Percentiles rank a stretch among this genome's conserved stretches.
Conservation (phyloP, 129 eudicot genomes). For the Mikania micrantha region DNA sequence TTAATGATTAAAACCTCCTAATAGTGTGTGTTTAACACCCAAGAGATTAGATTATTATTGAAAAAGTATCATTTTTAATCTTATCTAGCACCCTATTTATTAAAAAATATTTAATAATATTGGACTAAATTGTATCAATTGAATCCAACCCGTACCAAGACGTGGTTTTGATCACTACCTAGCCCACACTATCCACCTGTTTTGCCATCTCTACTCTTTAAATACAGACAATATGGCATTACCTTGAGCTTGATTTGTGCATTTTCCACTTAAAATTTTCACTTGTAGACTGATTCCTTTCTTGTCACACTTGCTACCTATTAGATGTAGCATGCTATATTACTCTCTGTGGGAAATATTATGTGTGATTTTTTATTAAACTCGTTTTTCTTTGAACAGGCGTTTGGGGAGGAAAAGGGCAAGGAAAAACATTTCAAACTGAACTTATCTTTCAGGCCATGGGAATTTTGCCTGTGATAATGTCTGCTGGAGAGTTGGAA, state of each 20-base stretch:
- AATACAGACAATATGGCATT: background rate
- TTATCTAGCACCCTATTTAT: background rate
- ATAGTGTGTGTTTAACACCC: background rate
- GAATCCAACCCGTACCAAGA: background rate
- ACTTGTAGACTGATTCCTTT: background rate
- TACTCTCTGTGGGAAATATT: background rate
- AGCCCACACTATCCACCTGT: background rate
- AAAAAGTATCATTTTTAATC: background rate
- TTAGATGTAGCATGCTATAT: background rate
- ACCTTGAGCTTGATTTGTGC: slow-evolving; percentile 5
- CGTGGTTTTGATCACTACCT: background rate
- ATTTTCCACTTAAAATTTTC: background rate
- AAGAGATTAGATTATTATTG: background rate
- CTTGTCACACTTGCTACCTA: background rate
- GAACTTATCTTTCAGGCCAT: slow-evolving; percentile 90
- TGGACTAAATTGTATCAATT: background rate
- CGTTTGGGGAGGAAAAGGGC: slow-evolving; percentile 99
- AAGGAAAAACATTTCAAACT: slow-evolving; percentile 95
- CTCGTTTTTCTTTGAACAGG: slow-evolving; percentile 36
- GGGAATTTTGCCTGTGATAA: slow-evolving; percentile 91
- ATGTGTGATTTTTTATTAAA: slow-evolving; percentile 5
- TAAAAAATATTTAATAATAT: background rate
- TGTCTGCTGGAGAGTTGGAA: slow-evolving; percentile 98
- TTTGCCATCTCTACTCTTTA: background rate
- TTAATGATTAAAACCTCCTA: background rate